A percentile compares a stretch with the other conserved stretches of the same genome.
phyloP scores from a whole-genome alignment of 2,329 filamentous ascomycete genomes.

The Paecilomyces variotii region DNA sequence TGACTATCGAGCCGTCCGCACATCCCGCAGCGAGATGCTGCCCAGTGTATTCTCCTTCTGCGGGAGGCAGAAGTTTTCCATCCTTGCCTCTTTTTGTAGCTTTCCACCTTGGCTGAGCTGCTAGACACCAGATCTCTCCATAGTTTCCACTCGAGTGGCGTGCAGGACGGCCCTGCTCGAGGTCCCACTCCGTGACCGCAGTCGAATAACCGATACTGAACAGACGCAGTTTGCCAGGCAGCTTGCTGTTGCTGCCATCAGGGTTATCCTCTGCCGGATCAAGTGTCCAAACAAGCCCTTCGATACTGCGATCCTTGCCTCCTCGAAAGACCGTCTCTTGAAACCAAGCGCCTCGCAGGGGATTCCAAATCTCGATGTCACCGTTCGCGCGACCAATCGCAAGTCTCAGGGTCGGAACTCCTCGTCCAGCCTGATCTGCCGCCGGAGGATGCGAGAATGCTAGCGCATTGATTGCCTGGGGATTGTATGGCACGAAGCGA shows the following conservation, averaged over 20 bases:
- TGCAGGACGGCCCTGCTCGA: constrained; percentile 67
- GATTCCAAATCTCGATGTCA: constrained; percentile 97
- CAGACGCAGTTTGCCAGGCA: constrained; percentile 68
- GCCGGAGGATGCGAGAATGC: constrained; percentile 74
- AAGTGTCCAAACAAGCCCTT: constrained; percentile 85
- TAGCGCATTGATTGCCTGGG: constrained; percentile 86
- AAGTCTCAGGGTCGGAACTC: constrained; percentile 59
- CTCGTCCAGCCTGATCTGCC: constrained; percentile 38
- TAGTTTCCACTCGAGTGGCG: constrained; percentile 85
- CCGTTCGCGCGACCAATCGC: constrained; percentile 90
- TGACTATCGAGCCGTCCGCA: constrained; percentile 78
- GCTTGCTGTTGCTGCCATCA: constrained; percentile 52
- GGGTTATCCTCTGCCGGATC: constrained; percentile 61
- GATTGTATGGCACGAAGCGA: constrained; percentile 87
- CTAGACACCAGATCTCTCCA: constrained; percentile 94
- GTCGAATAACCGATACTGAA: constrained; percentile 96
- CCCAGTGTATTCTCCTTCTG: constrained; percentile 33
- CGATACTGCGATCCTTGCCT: constrained; percentile 76
- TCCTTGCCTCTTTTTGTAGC: constrained; percentile 27
- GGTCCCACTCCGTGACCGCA: constrained; percentile 89
- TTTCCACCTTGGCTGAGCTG: constrained; percentile 63
- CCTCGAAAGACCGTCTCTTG: constrained; percentile 82
- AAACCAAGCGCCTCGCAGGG: constrained; percentile 70
- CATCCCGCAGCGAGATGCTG: constrained; percentile 78
- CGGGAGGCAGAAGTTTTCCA: constrained; percentile 23